Evolutionary conservation across 129 eudicot species (phyloP).

Genomic region (Calendula officinalis): DNA sequence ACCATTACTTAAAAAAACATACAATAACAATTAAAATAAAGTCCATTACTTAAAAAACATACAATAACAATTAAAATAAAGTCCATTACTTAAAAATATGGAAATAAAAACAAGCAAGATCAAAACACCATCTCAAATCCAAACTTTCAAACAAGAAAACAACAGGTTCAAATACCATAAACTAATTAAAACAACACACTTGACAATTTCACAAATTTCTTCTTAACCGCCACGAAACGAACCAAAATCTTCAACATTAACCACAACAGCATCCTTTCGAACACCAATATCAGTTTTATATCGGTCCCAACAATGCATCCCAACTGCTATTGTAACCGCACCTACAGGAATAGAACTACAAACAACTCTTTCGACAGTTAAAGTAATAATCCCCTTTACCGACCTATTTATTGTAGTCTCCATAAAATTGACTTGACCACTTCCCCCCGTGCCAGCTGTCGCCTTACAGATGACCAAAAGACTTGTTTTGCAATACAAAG

Average conservation of each 20-base stretch:
- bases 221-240: background rate
- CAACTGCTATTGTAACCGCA: background rate
- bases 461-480: conserved; percentile 27
- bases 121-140: no score
- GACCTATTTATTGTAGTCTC: background rate
- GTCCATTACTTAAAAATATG: no score
- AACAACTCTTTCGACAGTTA: background rate
- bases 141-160: background rate
- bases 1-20: no score
- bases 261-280: background rate
- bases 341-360: background rate
- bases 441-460: conserved; percentile 34
- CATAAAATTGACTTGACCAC: conserved; percentile 43
- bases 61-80: no score
- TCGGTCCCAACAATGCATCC: background rate
- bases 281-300: background rate
- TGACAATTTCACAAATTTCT: background rate
- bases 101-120: no score
- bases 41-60: no score
- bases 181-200: background rate
- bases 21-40: no score
- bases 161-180: background rate
- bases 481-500: conserved; percentile 63
- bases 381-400: background rate
- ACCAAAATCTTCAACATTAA: background rate